Conservation (phyloP, 2,329 filamentous ascomycete genomes). For the Colletotrichum echinochloae region DNA sequence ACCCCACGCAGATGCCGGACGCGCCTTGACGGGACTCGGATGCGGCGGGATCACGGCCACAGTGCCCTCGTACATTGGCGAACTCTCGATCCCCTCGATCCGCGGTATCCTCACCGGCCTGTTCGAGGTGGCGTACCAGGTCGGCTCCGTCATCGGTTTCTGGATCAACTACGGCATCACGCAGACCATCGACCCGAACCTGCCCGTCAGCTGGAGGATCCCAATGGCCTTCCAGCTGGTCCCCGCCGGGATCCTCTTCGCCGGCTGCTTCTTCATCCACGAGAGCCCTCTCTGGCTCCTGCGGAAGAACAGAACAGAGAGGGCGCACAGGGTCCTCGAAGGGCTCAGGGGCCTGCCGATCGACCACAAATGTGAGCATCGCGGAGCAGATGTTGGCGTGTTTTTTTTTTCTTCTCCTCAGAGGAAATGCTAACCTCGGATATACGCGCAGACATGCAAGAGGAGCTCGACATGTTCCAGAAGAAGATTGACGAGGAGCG, state of each 20-base stretch:
- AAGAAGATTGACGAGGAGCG: conserved; percentile 51
- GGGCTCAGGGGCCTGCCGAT: conserved; percentile 58
- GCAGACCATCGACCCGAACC: conserved; percentile 50
- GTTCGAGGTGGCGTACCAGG: conserved; percentile 65
- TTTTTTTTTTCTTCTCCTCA: neutral
- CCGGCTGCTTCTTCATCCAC: conserved; percentile 56
- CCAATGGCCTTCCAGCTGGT: conserved; percentile 61
- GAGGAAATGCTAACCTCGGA: neutral
- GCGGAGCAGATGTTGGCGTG: neutral
- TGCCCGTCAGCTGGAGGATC: conserved; percentile 58
- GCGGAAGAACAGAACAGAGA: conserved; percentile 36
- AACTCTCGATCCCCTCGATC: conserved; percentile 69
- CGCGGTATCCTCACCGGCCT: conserved; percentile 68
- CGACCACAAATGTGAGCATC: conserved; percentile 49
- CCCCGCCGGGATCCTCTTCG: conserved; percentile 57
- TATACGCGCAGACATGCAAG: conserved; percentile 50
- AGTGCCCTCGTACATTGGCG: conserved; percentile 73
- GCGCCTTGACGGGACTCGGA: conserved; percentile 68
- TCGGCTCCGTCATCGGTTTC: conserved; percentile 65
- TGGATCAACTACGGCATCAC: conserved; percentile 61
- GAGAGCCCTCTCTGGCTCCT: conserved; percentile 43
- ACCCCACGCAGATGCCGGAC: conserved; percentile 53
- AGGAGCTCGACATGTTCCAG: conserved; percentile 61
- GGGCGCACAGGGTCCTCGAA: conserved; percentile 51
- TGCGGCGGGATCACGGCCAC: conserved; percentile 65